Percentiles rank a stretch among this genome's conserved stretches.
phyloP scores from a whole-genome alignment of 2,329 filamentous ascomycete species.

The Neurospora sp. region DNA sequence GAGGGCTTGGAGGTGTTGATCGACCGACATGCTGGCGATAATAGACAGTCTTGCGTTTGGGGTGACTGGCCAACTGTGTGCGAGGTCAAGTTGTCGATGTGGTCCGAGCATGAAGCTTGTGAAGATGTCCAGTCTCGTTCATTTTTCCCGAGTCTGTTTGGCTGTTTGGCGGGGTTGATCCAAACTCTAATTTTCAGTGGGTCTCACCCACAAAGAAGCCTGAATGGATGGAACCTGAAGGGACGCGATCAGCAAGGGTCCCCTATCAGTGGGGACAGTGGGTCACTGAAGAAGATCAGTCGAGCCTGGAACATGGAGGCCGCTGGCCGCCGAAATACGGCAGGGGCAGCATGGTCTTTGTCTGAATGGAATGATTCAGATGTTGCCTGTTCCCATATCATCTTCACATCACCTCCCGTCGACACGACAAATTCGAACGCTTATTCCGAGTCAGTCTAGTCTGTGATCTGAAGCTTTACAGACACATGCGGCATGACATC shows the following conservation, averaged over 20 bases:
- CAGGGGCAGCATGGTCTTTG: not conserved
- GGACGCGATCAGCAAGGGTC: not conserved
- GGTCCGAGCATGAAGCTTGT: not conserved
- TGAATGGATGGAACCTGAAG: not conserved
- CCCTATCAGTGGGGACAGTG: not conserved
- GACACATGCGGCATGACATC: constrained; percentile 4
- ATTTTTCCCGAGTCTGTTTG: not conserved
- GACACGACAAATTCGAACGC: not conserved
- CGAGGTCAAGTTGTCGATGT: not conserved
- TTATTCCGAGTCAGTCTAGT: not conserved
- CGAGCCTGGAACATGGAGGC: not conserved
- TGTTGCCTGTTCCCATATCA: not conserved
- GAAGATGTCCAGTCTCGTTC: not conserved
- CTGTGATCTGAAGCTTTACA: not conserved
- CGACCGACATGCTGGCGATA: constrained; percentile 6
- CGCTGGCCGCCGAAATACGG: not conserved
- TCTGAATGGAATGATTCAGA: not conserved
- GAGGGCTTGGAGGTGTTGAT: constrained; percentile 28
- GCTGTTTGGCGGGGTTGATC: not conserved
- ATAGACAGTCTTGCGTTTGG: not conserved
- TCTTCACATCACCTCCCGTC: not conserved
- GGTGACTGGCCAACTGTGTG: not conserved
- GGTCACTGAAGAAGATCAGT: not conserved
- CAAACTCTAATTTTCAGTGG: not conserved
- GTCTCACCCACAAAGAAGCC: not conserved